These are phyloP conservation scores for Solanum ossicruentum DNA, from an alignment of 257 asterid species.

Conservation along the genomic window DNA sequence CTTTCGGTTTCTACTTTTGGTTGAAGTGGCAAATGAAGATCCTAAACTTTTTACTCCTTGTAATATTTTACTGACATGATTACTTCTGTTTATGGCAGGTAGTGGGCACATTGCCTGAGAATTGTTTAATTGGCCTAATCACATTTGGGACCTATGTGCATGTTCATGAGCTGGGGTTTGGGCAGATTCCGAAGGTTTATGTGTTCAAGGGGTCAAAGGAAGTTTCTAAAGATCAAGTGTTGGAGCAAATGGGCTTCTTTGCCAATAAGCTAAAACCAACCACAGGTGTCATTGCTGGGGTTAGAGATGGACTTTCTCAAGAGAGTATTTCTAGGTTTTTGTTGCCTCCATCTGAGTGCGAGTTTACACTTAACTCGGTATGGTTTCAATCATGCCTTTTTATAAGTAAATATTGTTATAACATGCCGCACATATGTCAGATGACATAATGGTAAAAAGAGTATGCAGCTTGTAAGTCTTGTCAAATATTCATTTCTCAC, in stretches of 20 bases:
- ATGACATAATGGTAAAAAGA: neutral
- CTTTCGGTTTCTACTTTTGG: neutral
- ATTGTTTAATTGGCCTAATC: constrained; percentile 84
- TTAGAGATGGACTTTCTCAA: constrained; percentile 77
- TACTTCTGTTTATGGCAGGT: constrained; percentile 38
- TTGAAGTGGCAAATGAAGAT: neutral
- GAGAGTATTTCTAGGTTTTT: constrained; percentile 91
- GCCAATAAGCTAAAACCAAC: constrained; percentile 66
- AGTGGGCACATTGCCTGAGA: constrained; percentile 81
- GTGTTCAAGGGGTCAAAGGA: constrained; percentile 96
- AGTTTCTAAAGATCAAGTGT: constrained; percentile 72
- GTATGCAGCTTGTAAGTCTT: neutral
- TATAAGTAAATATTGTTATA: neutral
- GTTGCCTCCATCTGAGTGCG: constrained; percentile 96
- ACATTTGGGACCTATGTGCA: constrained; percentile 90
- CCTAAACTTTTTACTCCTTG: neutral
- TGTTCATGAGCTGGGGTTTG: constrained; percentile 90
- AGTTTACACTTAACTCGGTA: constrained; percentile 88
- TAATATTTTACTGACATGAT: neutral
- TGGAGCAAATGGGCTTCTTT: constrained; percentile 97
- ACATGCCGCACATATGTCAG: neutral
- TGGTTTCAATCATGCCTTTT: neutral
- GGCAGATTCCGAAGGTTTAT: constrained; percentile 82
- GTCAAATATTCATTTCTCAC: neutral
- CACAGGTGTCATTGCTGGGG: constrained; percentile 89